Base-by-base conservation (phyloP, 2,329 filamentous ascomycete species). In the Neurospora crassa region DNA sequence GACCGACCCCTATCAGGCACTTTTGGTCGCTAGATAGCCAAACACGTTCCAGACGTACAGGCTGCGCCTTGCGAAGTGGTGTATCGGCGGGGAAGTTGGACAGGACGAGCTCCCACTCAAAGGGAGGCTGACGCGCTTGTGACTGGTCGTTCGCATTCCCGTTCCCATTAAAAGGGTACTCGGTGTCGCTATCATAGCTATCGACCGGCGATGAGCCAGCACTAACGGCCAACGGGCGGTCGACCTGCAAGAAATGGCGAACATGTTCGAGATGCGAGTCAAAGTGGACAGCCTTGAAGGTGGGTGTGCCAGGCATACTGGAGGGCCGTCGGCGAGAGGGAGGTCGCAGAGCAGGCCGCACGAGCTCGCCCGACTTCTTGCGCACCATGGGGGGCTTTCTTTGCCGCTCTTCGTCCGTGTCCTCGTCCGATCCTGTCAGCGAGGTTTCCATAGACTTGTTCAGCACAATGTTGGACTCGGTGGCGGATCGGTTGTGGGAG, bases 281-380 rank as follows among this genome's bases (percentile, higher is more conserved):
- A 79, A 99, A 99, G 81, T 99, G 96, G n/a, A 99, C 96, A 14
- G 92, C 94, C 81, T 99, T 99, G 79, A 95, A 98, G 10, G 95
- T 96, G 0, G 96, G 96, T 0, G 96, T 99, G 70, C 96, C 96
- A 10, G 96, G 96, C 93, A 98, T 97, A 83, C 95, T 98, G 3
- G 93, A 97, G 0, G 95, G 95, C 71, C 96, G 89, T 74, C 93
- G 87, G 74, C 88, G 88, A n/a, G 92, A 92, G 14, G 92, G 85
- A 47, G 91, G 89, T 69, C 96, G 90, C 69, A 99, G 87, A 24
- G 96, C 96, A 14, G 96, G 96, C 76, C 96, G 91, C 71, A 99
- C 96, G 43, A 99, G 87, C 82, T 99, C 96, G 42, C 96, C 96
- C 47, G 96, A 98, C 86, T 99, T 99, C 84, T 99, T 99, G 77